These are phyloP conservation scores for Cercospora sesami DNA, from an alignment of 2,329 filamentous ascomycete species.

Conservation along the genomic window DNA sequence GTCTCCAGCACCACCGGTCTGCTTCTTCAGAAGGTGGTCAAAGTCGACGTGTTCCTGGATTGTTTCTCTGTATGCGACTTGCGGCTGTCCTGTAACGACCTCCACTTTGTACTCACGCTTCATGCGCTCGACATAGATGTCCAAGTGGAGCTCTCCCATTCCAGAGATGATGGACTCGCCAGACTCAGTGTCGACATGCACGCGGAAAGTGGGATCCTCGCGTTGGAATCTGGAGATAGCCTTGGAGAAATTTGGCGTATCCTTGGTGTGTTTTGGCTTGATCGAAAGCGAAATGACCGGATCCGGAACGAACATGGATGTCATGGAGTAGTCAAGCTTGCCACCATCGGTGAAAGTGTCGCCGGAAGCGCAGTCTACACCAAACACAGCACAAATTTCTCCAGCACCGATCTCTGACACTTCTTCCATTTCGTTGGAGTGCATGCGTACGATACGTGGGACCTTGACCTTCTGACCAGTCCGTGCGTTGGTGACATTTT, in stretches of 20 bases:
- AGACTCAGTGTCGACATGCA: conserved; percentile 86
- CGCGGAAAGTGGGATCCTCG: conserved; percentile 95
- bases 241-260: conserved; percentile 93
- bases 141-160: conserved; percentile 95
- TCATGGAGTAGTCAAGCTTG: conserved; percentile 84
- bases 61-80: conserved; percentile 96
- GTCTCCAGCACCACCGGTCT: conserved; percentile 92
- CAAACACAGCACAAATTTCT: conserved; percentile 98
- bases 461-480: conserved; percentile 96
- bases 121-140: conserved; percentile 97
- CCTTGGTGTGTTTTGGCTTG: conserved; percentile 89
- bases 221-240: conserved; percentile 98
- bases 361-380: conserved; percentile 94
- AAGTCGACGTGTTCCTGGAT: conserved; percentile 78
- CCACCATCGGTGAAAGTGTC: conserved; percentile 96
- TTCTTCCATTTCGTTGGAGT: conserved; percentile 99
- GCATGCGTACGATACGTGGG: conserved; percentile 97
- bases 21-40: conserved; percentile 92
- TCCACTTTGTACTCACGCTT: conserved; percentile 95
- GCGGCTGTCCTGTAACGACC: conserved; percentile 91
- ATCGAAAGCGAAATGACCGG: conserved; percentile 98
- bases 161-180: conserved; percentile 97
- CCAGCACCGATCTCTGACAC: conserved; percentile 88
- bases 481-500: conserved; percentile 89
- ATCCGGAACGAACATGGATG: conserved; percentile 96